Percentiles rank a stretch among this genome's conserved stretches.
These are phyloP conservation scores for Ophiosphaerella herpotricha DNA, from an alignment of 2,329 filamentous ascomycete species.

Conservation along the genomic window DNA sequence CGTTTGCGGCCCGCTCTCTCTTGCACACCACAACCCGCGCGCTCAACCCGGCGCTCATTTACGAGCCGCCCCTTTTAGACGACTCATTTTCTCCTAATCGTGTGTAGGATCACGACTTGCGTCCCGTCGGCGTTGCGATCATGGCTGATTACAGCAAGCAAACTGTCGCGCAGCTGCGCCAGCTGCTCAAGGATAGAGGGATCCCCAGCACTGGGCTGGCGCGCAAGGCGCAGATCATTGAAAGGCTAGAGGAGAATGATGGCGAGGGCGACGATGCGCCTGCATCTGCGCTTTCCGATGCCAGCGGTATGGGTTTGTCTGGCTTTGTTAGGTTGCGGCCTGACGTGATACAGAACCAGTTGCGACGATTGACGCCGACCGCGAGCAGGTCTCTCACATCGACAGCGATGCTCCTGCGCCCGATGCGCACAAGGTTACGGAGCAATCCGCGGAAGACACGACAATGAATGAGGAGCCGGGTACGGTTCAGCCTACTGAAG, in stretches of 20 bases:
- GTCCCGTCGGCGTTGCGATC: not conserved
- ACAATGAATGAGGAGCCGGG: slow-evolving; percentile 21
- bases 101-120: not conserved
- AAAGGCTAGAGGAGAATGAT: slow-evolving; percentile 48
- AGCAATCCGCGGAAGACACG: slow-evolving; percentile 19
- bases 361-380: slow-evolving; percentile 20
- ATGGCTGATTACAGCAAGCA: slow-evolving; percentile 53
- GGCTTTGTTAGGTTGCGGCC: not conserved
- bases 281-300: slow-evolving; percentile 23
- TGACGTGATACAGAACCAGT: slow-evolving; percentile 17
- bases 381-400: slow-evolving; percentile 28
- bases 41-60: no score
- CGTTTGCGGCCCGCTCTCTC: slow-evolving; percentile 7
- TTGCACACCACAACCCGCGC: no score
- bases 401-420: slow-evolving; percentile 23
- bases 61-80: not conserved
- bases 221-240: slow-evolving; percentile 54
- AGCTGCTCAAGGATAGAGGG: slow-evolving; percentile 52
- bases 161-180: slow-evolving; percentile 53
- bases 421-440: slow-evolving; percentile 15
- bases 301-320: slow-evolving; percentile 23
- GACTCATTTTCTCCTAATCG: not conserved
- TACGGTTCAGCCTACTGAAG: slow-evolving; percentile 15
- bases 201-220: slow-evolving; percentile 53
- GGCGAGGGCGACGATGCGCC: slow-evolving; percentile 12